phyloP scores from a whole-genome alignment of 306 rosid species.

The Coriaria nepalensis region DNA sequence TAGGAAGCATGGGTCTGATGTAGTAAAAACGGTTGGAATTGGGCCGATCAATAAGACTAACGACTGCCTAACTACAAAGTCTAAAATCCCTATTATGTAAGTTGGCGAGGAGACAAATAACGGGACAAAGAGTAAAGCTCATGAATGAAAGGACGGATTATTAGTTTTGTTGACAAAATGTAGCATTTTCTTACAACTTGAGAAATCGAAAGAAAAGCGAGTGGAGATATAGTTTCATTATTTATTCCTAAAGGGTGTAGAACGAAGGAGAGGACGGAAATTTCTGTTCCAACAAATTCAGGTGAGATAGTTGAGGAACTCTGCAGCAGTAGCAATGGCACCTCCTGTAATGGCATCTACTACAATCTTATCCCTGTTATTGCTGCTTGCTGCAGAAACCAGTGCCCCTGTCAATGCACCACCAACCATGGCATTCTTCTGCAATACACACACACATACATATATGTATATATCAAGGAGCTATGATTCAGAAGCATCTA shows the following conservation, averaged over 20 bases:
- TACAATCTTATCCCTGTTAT: constrained; percentile 35
- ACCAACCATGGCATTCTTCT: constrained; percentile 92
- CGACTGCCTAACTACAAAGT: too few relatives aligned
- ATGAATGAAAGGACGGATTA: too few relatives aligned
- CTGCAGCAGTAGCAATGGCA: constrained; percentile 86
- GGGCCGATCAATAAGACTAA: too few relatives aligned
- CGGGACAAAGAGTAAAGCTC: too few relatives aligned
- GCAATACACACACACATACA: constrained; percentile 8
- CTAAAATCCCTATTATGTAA: too few relatives aligned
- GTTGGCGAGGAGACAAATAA: neutral
- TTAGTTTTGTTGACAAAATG: too few relatives aligned
- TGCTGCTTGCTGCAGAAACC: constrained; percentile 35
- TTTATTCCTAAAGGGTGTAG: too few relatives aligned
- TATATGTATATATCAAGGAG: constrained; percentile 6
- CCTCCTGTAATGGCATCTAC: constrained; percentile 76
- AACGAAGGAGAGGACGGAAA: too few relatives aligned
- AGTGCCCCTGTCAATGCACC: constrained; percentile 83
- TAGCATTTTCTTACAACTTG: constrained; percentile 2
- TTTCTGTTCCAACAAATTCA: constrained; percentile 13
- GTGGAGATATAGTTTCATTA: too few relatives aligned
- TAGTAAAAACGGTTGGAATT: too few relatives aligned
- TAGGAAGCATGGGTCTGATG: too few relatives aligned
- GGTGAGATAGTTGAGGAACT: constrained; percentile 66
- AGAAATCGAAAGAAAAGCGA: neutral
- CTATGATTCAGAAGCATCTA: constrained; percentile 3